Conservation (phyloP, 192 early-diverging fungal genomes). For the Linnemannia hyalina region DNA sequence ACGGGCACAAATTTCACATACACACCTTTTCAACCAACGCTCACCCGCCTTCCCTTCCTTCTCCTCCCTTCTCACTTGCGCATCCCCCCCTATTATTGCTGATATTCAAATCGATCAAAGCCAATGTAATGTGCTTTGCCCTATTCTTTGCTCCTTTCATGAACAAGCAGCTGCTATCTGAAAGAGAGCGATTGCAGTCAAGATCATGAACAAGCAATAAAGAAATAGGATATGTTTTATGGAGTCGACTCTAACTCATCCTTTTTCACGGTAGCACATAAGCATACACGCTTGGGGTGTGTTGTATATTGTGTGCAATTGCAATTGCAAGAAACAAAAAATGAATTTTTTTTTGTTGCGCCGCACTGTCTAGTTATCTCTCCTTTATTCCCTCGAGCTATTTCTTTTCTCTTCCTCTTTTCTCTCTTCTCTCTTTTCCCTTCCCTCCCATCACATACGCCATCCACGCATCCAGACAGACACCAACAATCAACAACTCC, state of each 20-base stretch:
- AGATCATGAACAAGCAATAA: neutral
- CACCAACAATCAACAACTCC: neutral
- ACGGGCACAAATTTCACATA: too few species aligned
- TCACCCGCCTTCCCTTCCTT: too few species aligned
- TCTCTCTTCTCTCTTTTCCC: neutral
- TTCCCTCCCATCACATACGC: neutral
- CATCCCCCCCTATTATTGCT: too few species aligned
- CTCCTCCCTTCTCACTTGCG: too few species aligned
- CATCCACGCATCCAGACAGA: neutral
- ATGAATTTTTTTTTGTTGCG: neutral
- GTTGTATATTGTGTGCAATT: neutral
- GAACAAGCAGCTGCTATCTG: too few species aligned
- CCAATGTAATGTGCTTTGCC: too few species aligned
- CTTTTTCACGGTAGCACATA: neutral
- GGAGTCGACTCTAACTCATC: neutral
- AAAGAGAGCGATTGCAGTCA: neutral
- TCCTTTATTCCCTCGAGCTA: neutral
- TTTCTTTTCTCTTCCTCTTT: conserved; percentile 1
- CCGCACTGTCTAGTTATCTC: neutral
- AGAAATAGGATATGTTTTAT: neutral
- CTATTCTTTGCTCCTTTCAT: too few species aligned
- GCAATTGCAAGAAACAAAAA: neutral
- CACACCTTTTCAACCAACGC: too few species aligned
- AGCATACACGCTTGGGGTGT: too few species aligned
- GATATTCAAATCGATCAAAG: too few species aligned